A percentile compares a stretch with the other conserved stretches of the same genome.
Conservation (phyloP, 805 yeast species). For the Metschnikowia continentalis region DNA sequence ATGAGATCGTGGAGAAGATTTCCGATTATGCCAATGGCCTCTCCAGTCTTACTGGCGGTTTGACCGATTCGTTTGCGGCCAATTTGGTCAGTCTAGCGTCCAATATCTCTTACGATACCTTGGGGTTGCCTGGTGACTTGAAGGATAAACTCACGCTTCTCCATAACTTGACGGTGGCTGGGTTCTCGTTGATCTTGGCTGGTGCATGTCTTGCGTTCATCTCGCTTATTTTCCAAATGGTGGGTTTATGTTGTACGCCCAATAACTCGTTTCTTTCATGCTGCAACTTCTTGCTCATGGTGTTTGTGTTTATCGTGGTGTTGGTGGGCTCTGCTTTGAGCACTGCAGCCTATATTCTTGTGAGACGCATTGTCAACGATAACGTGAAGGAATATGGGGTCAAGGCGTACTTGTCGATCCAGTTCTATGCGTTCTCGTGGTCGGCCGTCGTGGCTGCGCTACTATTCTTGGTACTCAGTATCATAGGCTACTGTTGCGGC, state of each 20-base stretch:
- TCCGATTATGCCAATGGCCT: slow-evolving; percentile 21
- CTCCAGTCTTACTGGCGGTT: slow-evolving; percentile 13
- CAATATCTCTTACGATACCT: slow-evolving; percentile 23
- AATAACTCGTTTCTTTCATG: slow-evolving; percentile 43
- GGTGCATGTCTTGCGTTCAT: slow-evolving; percentile 37
- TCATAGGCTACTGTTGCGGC: slow-evolving; percentile 42
- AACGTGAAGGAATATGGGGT: slow-evolving; percentile 49
- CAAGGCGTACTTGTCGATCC: slow-evolving; percentile 44
- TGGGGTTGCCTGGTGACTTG: slow-evolving; percentile 54
- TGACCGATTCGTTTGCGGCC: slow-evolving; percentile 8
- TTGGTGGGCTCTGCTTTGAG: slow-evolving; percentile 49
- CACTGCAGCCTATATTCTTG: slow-evolving; percentile 56
- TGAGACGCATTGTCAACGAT: slow-evolving; percentile 50
- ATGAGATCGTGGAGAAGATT: slow-evolving; percentile 30
- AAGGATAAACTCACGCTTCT: slow-evolving; percentile 42
- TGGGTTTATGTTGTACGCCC: slow-evolving; percentile 39
- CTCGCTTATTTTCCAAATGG: slow-evolving; percentile 46
- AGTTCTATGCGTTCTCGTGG: slow-evolving; percentile 63
- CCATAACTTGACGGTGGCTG: slow-evolving; percentile 49
- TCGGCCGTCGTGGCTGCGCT: slow-evolving; percentile 48
- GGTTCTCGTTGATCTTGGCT: slow-evolving; percentile 43
- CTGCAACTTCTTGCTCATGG: slow-evolving; percentile 42
- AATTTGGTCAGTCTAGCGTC: slow-evolving; percentile 12
- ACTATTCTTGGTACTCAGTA: slow-evolving; percentile 27
- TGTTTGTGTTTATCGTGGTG: slow-evolving; percentile 43